phyloP scores from a whole-genome alignment of 2,329 filamentous ascomycete species.

The Fusarium nisikadoi region DNA sequence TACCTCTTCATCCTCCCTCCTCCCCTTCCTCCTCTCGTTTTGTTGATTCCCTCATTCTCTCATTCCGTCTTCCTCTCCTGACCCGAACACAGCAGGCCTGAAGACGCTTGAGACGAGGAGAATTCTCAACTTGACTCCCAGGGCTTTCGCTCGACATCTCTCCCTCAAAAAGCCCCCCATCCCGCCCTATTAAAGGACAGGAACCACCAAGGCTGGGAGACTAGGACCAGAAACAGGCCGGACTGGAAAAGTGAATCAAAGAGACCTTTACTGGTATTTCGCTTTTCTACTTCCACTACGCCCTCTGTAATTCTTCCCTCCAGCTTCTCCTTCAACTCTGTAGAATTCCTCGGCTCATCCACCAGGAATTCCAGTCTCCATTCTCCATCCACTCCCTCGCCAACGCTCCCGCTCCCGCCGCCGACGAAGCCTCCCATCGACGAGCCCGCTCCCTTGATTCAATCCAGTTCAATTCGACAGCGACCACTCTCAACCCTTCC shows the following conservation, averaged over 20 bases:
- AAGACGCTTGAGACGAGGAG: constrained; percentile 51
- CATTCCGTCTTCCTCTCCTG: constrained; percentile 62
- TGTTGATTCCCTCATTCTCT: constrained; percentile 63
- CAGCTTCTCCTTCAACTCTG: constrained; percentile 37
- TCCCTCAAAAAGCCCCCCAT: constrained; percentile 14
- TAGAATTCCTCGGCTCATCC: constrained; percentile 56
- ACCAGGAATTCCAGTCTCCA: constrained; percentile 53
- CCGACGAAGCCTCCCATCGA: constrained; percentile 40
- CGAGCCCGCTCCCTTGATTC: constrained; percentile 46
- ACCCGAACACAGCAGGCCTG: constrained; percentile 52
- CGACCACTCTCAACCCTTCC: constrained; percentile 51
- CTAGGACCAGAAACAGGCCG: constrained; percentile 39
- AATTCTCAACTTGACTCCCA: constrained; percentile 41
- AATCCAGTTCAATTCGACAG: constrained; percentile 30
- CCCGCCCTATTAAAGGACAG: constrained; percentile 45
- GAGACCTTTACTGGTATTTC: constrained; percentile 56
- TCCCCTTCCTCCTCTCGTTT: constrained; percentile 54
- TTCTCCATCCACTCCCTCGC: constrained; percentile 38
- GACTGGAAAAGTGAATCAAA: constrained; percentile 48
- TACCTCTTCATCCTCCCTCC: constrained; percentile 58
- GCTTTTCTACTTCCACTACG: constrained; percentile 41
- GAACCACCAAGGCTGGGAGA: constrained; percentile 44
- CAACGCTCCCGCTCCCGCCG: constrained; percentile 27
- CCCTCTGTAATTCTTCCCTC: constrained; percentile 34
- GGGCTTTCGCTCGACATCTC: constrained; percentile 17